Base-by-base conservation (phyloP, 306 rosid species). In the Erythrophleum fordii region DNA sequence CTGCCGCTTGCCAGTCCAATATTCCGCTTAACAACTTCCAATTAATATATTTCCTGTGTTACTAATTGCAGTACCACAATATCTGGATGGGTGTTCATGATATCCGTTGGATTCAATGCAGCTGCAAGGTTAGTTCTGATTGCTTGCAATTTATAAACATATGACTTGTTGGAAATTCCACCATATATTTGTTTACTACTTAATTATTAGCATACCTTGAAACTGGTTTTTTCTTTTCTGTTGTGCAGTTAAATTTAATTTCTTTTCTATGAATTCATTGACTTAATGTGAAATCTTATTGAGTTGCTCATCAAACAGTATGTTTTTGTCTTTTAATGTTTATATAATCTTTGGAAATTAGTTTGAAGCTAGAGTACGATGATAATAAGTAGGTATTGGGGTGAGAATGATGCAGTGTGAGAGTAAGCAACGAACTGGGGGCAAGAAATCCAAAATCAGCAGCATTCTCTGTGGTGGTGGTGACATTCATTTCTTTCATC, bases 391-490 rank as follows among this genome's bases (percentile, higher is more conserved):
- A 12, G 11, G 17, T 45, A 11, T 12, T 45, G 49, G 49, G 49
- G 4, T 11, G 49, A 42, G 46, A 45, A 28, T 29, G 41, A 58
- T 70, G 81, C 89, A 93, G 97, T 48, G 98, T 93, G 81, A 90
- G 98, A 82, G 98, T 91, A 66, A 83, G 97, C 85, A 93, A 93
- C 67, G 97, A 93, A 79, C 90, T 93, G 5, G 98, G 98, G 77
- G 92, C 87, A 18, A 71, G 86, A 45, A 85, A 91, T 82, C 97
- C 98, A 69, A 90, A 86, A 80, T 83, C 98, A 11, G 94, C 95
- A 0, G 79, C 90, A 37, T 93, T 93, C 83, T 88, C 95, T 0
- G 97, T 89, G 51, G 60, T 69, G 34, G 88, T 90, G 68, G 94
- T 90, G 75, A 89, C 90, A 0, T 0, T 77, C 8, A 65, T 93